Conservation (phyloP, 2,329 filamentous ascomycete species). For the Neonectria magnoliae region DNA sequence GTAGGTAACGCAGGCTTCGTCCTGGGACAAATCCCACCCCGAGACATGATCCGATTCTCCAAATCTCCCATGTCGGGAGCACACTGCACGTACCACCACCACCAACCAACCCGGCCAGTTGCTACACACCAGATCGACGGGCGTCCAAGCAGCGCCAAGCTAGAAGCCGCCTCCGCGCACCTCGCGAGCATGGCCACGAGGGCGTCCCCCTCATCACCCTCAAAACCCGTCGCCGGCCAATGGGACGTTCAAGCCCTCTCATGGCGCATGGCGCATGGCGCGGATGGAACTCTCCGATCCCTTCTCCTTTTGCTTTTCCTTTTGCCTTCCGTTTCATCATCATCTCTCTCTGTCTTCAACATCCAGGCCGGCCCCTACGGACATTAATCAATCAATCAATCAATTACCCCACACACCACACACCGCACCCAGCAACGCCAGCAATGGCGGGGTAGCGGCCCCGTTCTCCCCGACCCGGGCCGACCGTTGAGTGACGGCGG, state of each 20-base stretch:
- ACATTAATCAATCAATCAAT: neutral
- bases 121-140: slow-evolving; percentile 8
- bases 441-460: slow-evolving; percentile 40
- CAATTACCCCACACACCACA: slow-evolving; percentile 35
- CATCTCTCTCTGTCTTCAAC: slow-evolving; percentile 5
- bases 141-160: neutral
- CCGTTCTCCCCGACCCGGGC: slow-evolving; percentile 34
- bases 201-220: neutral
- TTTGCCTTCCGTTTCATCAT: neutral
- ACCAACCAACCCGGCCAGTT: neutral
- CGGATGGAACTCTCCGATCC: slow-evolving; percentile 1
- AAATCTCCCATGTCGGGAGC: neutral
- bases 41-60: neutral
- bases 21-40: neutral
- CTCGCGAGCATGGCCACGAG: slow-evolving; percentile 13
- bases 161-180: slow-evolving; percentile 13
- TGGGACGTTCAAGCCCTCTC: slow-evolving; percentile 2
- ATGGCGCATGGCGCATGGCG: slow-evolving; percentile 18
- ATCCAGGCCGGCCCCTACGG: slow-evolving; percentile 8
- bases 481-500: slow-evolving; percentile 36
- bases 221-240: slow-evolving; percentile 7
- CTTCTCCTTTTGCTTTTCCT: neutral
- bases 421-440: slow-evolving; percentile 2
- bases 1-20: neutral
- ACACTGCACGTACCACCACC: neutral